These are phyloP conservation scores for Emericellopsis terricola DNA, from an alignment of 495 filamentous ascomycete genomes.

Conservation along the genomic window DNA sequence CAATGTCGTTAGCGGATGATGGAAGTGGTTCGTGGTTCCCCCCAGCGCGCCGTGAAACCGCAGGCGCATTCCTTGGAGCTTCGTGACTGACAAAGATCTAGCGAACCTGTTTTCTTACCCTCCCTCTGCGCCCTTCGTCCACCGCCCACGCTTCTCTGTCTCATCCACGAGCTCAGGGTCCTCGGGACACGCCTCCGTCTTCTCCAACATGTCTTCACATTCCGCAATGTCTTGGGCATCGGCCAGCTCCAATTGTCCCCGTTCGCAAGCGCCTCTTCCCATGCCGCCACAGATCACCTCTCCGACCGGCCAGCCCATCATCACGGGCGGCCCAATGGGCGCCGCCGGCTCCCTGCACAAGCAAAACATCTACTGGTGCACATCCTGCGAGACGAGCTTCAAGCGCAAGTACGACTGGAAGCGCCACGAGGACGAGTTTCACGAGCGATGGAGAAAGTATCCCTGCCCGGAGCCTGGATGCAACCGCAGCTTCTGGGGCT, in stretches of 20 bases:
- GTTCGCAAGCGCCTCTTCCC: constrained; percentile 5
- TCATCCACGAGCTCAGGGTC: constrained; percentile 19
- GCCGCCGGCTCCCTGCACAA: constrained; percentile 12
- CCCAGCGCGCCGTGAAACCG: no score
- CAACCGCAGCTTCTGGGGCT: constrained; percentile 30
- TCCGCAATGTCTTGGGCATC: constrained; percentile 13
- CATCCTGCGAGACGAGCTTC: constrained; percentile 29
- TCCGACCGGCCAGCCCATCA: neutral
- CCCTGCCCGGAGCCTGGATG: constrained; percentile 24
- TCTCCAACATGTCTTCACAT: constrained; percentile 9
- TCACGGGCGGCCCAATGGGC: constrained; percentile 8
- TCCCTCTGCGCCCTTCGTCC: neutral
- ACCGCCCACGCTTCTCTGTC: constrained; percentile 8
- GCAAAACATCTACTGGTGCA: constrained; percentile 28
- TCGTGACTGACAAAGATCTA: no score
- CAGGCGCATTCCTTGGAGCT: no score
- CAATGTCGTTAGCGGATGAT: no score
- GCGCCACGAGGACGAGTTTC: constrained; percentile 32
- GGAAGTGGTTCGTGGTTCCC: no score
- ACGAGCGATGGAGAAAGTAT: constrained; percentile 31
- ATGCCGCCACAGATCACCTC: neutral
- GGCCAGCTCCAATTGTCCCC: constrained; percentile 2
- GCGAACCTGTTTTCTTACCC: no score
- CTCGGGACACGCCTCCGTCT: constrained; percentile 14
- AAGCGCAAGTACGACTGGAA: constrained; percentile 36